These are phyloP conservation scores for Geranium incanum DNA, from an alignment of 441 rosid genomes.

Conservation along the genomic window DNA sequence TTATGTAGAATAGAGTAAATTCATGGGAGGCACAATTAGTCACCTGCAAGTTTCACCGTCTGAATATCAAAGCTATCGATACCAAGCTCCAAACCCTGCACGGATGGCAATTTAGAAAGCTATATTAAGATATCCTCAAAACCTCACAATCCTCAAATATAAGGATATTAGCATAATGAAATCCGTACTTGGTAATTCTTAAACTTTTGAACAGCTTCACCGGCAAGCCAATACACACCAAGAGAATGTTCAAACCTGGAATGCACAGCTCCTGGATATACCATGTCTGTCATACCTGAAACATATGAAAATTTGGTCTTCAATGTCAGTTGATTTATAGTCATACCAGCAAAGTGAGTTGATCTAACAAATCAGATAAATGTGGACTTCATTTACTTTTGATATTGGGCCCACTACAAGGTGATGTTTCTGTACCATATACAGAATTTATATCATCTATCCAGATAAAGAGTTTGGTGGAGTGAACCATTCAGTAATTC, in stretches of 20 bases:
- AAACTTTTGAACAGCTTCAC: conserved; percentile 42
- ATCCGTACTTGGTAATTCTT: conserved; percentile 43
- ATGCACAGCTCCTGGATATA: conserved; percentile 73
- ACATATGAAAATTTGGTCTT: not conserved
- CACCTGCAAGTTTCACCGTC: conserved; percentile 68
- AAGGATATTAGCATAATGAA: not conserved
- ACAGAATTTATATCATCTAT: not conserved
- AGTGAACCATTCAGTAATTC: not conserved
- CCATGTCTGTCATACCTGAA: conserved; percentile 52
- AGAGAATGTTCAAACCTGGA: conserved; percentile 72
- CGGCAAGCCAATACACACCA: conserved; percentile 60
- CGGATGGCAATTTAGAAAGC: conserved; percentile 15
- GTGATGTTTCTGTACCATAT: not conserved
- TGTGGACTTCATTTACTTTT: not conserved
- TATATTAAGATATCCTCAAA: conserved; percentile 7
- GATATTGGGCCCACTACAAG: not conserved
- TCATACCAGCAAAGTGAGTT: not conserved
- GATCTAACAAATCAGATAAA: not conserved
- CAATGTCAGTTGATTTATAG: not conserved
- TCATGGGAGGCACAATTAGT: conserved; percentile 6
- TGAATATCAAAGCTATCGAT: conserved; percentile 42
- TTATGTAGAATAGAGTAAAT: not conserved
- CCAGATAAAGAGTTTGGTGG: not conserved
- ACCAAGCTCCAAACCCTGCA: conserved; percentile 46
- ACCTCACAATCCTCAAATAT: conserved; percentile 1